A percentile compares a stretch with the other conserved stretches of the same genome.
phyloP scores from a whole-genome alignment of 108 stramenopile species.

The Schizochytrium sp. region DNA sequence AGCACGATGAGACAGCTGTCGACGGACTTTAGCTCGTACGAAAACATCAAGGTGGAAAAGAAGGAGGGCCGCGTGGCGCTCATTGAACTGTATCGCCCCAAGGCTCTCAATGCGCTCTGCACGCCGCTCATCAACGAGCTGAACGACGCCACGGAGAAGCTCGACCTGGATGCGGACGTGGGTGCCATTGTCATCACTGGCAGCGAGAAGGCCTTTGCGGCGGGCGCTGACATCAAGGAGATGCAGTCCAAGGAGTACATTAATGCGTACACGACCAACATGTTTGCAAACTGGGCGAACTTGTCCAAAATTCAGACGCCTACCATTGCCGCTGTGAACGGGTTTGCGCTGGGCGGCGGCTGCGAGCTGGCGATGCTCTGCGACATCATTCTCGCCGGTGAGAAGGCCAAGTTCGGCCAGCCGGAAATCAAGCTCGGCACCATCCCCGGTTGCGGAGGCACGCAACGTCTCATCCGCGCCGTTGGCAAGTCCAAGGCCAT shows the following conservation, averaged over 20 bases:
- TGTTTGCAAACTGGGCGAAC: constrained; percentile 83
- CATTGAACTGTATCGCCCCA: constrained; percentile 85
- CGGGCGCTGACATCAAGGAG: constrained; percentile 90
- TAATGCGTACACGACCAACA: constrained; percentile 67
- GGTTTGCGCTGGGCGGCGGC: constrained; percentile 92
- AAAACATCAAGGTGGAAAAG: constrained; percentile 58
- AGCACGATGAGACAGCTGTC: background rate
- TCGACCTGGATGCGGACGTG: constrained; percentile 61
- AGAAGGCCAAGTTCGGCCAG: constrained; percentile 88
- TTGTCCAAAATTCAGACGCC: constrained; percentile 70
- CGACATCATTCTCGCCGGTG: constrained; percentile 86
- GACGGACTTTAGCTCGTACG: constrained; percentile 30
- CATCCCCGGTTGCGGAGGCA: constrained; percentile 86
- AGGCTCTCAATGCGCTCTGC: constrained; percentile 89
- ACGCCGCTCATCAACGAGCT: constrained; percentile 68
- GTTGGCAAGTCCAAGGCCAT: constrained; percentile 97
- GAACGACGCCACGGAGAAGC: background rate
- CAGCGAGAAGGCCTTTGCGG: constrained; percentile 84
- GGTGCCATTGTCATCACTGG: constrained; percentile 91
- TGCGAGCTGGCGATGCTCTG: constrained; percentile 99
- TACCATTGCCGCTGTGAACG: constrained; percentile 83
- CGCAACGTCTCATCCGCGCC: constrained; percentile 84
- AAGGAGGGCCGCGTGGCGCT: constrained; percentile 63
- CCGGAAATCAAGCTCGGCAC: constrained; percentile 96
- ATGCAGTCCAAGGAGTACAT: constrained; percentile 71